These are phyloP conservation scores for Euptelea pleiosperma DNA, from an alignment of 164 flowering plant species.

Conservation along the genomic window DNA sequence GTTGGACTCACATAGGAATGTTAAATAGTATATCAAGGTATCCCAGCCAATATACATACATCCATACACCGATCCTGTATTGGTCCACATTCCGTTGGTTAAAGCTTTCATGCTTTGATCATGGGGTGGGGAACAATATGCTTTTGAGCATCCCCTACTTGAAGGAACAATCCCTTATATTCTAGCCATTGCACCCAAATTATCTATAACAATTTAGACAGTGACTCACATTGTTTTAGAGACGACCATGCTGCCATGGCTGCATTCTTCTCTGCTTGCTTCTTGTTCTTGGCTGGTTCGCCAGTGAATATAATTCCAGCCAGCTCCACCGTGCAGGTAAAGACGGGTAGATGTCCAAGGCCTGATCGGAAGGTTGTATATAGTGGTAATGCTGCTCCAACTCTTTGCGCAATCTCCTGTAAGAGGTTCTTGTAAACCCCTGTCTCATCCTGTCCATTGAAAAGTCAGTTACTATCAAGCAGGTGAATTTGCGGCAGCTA, in stretches of 20 bases:
- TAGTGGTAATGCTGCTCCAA: slow-evolving; percentile 84
- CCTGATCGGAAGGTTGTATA: slow-evolving; percentile 85
- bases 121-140: not conserved
- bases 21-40: no score
- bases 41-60: no score
- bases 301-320: slow-evolving; percentile 91
- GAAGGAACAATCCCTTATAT: not conserved
- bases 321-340: slow-evolving; percentile 81
- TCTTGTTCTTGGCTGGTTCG: slow-evolving; percentile 94
- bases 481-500: not conserved
- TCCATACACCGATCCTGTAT: no score
- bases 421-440: slow-evolving; percentile 97
- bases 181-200: not conserved
- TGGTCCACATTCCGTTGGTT: no score
- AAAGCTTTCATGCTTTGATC: not conserved
- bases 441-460: slow-evolving; percentile 75
- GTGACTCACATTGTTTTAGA: slow-evolving; percentile 73
- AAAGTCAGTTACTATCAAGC: slow-evolving; percentile 12
- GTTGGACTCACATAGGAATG: no score
- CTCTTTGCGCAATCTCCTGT: slow-evolving; percentile 97
- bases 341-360: slow-evolving; percentile 87
- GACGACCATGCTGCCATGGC: slow-evolving; percentile 99
- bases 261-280: slow-evolving; percentile 98
- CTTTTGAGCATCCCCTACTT: not conserved
- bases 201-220: slow-evolving; percentile 2